A percentile compares a stretch with the other conserved stretches of the same genome.
Conservation (phyloP, 192 early-diverging fungal species). For the Backusella westeae region DNA sequence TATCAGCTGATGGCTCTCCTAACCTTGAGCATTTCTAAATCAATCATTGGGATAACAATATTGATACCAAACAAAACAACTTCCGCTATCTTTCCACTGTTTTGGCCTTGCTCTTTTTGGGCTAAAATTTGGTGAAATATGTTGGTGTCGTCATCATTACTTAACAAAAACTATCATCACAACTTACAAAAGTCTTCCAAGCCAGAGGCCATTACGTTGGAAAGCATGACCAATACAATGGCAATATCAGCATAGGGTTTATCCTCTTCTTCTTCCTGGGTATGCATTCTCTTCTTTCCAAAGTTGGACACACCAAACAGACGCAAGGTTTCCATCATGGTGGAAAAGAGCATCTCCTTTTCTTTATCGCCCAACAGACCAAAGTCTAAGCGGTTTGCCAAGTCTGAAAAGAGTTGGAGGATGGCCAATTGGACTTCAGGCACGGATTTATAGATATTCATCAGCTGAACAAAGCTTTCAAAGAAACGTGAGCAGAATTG, state of each 20-base stretch:
- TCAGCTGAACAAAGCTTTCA: slow-evolving; percentile 58
- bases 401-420: slow-evolving; percentile 53
- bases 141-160: background rate
- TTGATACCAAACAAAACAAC: slow-evolving; percentile 74
- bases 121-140: background rate
- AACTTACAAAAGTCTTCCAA: slow-evolving; percentile 52
- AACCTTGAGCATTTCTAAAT: slow-evolving; percentile 68
- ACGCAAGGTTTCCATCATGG: slow-evolving; percentile 51
- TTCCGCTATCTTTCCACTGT: slow-evolving; percentile 44
- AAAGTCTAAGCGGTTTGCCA: slow-evolving; percentile 51
- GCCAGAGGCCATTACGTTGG: slow-evolving; percentile 56
- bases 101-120: slow-evolving; percentile 1
- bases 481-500: slow-evolving; percentile 54
- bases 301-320: slow-evolving; percentile 53
- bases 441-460: slow-evolving; percentile 63
- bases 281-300: slow-evolving; percentile 41
- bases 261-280: slow-evolving; percentile 57
- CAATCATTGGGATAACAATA: slow-evolving; percentile 68
- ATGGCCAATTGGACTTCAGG: slow-evolving; percentile 66
- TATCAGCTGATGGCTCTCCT: background rate
- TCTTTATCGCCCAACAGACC: slow-evolving; percentile 41
- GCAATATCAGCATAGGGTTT: slow-evolving; percentile 64
- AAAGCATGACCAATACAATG: slow-evolving; percentile 56
- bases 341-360: slow-evolving; percentile 45
- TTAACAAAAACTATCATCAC: background rate